Conservation (phyloP, 495 filamentous ascomycete genomes). For the Hyphodiscus hymeniophilus region DNA sequence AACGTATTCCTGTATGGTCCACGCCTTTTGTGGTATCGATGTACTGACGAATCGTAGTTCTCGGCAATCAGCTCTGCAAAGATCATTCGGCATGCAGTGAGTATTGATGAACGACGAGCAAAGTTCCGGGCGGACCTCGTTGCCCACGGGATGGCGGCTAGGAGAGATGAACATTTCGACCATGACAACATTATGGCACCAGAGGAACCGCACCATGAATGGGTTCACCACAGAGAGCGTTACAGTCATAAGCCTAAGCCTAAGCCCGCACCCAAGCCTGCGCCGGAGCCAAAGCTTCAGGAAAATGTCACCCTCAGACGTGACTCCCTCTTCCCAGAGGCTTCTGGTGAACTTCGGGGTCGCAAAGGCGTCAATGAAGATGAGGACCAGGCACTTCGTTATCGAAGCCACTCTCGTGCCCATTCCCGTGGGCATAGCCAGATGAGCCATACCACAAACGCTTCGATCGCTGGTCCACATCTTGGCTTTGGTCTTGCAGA, state of each 20-base stretch:
- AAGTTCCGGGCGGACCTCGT: conserved; percentile 36
- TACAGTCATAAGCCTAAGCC: not conserved
- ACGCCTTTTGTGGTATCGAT: conserved; percentile 40
- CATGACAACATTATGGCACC: not conserved
- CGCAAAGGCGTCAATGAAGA: not conserved
- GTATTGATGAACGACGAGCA: conserved; percentile 70
- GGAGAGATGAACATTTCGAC: not conserved
- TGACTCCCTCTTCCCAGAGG: not conserved
- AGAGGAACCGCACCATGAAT: not conserved
- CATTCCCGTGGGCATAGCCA: not conserved
- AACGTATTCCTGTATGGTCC: conserved; percentile 24
- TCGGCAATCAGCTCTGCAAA: conserved; percentile 41
- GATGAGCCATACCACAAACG: not conserved
- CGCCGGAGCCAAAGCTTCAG: not conserved
- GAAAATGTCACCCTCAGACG: not conserved
- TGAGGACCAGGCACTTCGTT: not conserved
- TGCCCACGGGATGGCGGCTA: not conserved
- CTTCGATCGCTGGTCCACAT: not conserved
- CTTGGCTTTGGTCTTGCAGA: not conserved
- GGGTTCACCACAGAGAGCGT: not conserved
- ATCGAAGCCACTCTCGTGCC: not conserved
- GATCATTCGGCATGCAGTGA: conserved; percentile 63
- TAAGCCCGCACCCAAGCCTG: too few species aligned
- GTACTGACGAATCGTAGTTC: conserved; percentile 24
- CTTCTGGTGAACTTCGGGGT: not conserved